Evolutionary conservation across 108 stramenopile genomes (phyloP).

Genomic region (Epithemia pelagica): DNA sequence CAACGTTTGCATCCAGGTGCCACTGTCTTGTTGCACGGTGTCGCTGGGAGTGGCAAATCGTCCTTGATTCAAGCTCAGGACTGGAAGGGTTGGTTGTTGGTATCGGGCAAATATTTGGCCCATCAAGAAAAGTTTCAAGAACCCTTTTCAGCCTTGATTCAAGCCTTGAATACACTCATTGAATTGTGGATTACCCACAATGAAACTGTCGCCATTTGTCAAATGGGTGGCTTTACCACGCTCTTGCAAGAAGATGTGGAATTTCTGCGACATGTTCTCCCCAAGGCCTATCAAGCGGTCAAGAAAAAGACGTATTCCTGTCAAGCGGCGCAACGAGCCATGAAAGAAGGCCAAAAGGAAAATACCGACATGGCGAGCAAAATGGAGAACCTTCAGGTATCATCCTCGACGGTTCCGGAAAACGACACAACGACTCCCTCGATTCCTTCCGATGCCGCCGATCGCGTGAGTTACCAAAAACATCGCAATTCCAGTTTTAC

Average conservation of each 20-base stretch:
- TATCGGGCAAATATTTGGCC: constrained; percentile 18
- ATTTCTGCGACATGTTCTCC: constrained; percentile 16
- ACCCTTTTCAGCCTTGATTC: constrained; percentile 20
- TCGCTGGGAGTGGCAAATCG: constrained; percentile 22
- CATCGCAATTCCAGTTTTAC: neutral
- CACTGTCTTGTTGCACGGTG: constrained; percentile 12
- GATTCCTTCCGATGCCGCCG: neutral
- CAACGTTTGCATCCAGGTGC: neutral
- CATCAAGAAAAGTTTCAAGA: neutral
- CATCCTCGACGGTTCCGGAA: too few species aligned
- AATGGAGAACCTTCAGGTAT: too few species aligned
- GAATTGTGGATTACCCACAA: constrained; percentile 19
- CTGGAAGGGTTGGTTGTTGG: constrained; percentile 15
- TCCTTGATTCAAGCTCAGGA: constrained; percentile 13
- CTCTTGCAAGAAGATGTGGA: constrained; percentile 20
- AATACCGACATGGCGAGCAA: too few species aligned
- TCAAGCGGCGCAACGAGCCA: too few species aligned
- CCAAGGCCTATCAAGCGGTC: constrained; percentile 7
- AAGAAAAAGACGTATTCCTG: neutral
- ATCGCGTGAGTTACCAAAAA: too few species aligned
- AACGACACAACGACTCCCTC: too few species aligned
- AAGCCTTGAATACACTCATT: constrained; percentile 11
- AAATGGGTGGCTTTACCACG: constrained; percentile 13
- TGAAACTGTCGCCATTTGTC: constrained; percentile 3
- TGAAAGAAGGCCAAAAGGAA: too few species aligned